Evolutionary conservation across 345 rosid species (phyloP).

Genomic region (Ceriops zippeliana): DNA sequence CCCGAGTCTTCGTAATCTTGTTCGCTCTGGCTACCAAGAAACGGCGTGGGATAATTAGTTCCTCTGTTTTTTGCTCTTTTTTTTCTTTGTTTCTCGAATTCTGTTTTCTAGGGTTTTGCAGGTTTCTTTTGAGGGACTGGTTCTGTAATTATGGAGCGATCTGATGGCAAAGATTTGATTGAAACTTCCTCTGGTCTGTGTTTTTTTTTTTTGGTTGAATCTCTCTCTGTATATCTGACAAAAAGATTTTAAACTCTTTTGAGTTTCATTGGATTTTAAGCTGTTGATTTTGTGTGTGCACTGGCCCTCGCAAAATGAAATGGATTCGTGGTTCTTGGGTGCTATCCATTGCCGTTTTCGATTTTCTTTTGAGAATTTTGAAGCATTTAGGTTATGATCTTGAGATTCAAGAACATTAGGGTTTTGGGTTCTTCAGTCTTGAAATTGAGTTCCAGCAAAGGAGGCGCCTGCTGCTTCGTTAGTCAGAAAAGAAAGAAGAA

Average conservation of each 20-base stretch:
- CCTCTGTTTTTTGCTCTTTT: background rate
- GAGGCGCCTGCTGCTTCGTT: no score
- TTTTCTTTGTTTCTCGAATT: background rate
- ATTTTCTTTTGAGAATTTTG: background rate
- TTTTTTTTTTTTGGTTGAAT: no score
- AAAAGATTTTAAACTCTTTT: background rate
- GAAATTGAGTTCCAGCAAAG: background rate
- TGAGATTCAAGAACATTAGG: background rate
- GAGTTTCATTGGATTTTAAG: background rate
- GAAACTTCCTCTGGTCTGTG: constrained; percentile 11
- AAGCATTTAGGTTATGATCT: background rate
- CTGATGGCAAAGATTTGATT: constrained; percentile 15
- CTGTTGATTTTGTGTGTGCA: no score
- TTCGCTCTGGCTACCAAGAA: no score
- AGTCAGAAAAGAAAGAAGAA: no score
- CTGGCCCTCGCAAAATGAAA: no score
- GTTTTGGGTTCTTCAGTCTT: background rate
- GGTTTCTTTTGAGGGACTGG: background rate
- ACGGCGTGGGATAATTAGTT: no score
- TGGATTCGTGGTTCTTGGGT: background rate
- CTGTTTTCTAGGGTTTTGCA: background rate
- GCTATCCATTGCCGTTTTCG: background rate
- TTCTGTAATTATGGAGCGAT: constrained; percentile 20
- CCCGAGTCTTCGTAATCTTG: no score
- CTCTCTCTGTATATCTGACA: background rate